These are phyloP conservation scores for Claviceps digitariae DNA, from an alignment of 2,329 filamentous ascomycete species.

Conservation along the genomic window DNA sequence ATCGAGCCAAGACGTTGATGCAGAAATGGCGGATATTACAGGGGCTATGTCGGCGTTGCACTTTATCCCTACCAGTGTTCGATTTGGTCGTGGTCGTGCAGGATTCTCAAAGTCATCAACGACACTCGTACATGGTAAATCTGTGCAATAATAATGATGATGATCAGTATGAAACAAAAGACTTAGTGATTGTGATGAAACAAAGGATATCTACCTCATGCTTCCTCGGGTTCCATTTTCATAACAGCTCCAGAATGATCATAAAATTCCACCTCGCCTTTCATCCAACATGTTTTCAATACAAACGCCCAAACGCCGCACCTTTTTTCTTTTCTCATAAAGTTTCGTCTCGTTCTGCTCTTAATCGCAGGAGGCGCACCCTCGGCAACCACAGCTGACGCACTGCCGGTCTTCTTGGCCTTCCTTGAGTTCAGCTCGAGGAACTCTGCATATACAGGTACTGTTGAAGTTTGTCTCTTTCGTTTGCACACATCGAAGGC, in stretches of 20 bases:
- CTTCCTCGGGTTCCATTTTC: not conserved
- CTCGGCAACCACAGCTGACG: slow-evolving; percentile 86
- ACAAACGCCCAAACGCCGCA: slow-evolving; percentile 8
- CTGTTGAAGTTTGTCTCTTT: slow-evolving; percentile 99
- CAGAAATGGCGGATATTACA: slow-evolving; percentile 49
- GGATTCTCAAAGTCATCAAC: slow-evolving; percentile 37
- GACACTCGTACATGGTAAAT: slow-evolving; percentile 4
- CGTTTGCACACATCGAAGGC: slow-evolving; percentile 92
- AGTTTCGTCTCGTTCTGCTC: not conserved
- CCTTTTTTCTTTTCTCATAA: not conserved
- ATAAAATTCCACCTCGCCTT: not conserved
- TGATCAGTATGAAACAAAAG: slow-evolving; percentile 20
- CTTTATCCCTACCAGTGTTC: slow-evolving; percentile 55
- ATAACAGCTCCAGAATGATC: not conserved
- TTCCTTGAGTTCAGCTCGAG: slow-evolving; percentile 78
- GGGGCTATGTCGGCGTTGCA: slow-evolving; percentile 58
- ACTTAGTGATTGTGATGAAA: slow-evolving; percentile 16
- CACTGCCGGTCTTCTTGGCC: slow-evolving; percentile 74
- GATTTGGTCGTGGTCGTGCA: slow-evolving; percentile 46
- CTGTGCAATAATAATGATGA: slow-evolving; percentile 12
- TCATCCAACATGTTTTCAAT: not conserved
- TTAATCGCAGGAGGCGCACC: slow-evolving; percentile 76
- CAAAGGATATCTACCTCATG: slow-evolving; percentile 24
- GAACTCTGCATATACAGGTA: slow-evolving; percentile 93
- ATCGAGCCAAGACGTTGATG: slow-evolving; percentile 21